Conservation (phyloP, 2,329 filamentous ascomycete genomes). For the Aurifilum marmelostoma region DNA sequence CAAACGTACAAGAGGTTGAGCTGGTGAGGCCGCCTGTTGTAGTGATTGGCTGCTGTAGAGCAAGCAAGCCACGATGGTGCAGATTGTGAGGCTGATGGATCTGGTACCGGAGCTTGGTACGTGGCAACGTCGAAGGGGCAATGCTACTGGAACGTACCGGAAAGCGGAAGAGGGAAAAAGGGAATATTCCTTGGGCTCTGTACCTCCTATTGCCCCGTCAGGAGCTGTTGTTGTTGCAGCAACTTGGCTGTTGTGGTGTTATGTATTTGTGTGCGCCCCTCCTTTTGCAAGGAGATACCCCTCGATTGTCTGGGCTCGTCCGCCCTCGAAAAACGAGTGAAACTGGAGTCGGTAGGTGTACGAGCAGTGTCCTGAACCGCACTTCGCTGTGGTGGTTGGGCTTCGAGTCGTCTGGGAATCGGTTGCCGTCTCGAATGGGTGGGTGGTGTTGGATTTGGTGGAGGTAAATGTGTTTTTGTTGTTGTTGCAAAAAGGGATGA, state of each 20-base stretch:
- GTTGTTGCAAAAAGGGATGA: conserved; percentile 2
- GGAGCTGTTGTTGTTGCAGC: neutral
- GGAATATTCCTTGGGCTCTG: no score
- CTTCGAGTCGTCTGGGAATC: neutral
- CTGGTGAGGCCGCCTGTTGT: neutral
- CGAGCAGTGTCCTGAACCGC: conserved; percentile 6
- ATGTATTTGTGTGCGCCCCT: neutral
- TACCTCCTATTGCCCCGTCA: conserved; percentile 5
- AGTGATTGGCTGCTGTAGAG: neutral
- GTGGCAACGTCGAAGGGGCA: neutral
- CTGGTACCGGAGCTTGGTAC: neutral
- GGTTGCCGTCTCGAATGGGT: neutral
- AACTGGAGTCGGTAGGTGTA: neutral
- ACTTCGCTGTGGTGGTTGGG: conserved; percentile 3
- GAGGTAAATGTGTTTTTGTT: conserved; percentile 1
- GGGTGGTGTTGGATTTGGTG: neutral
- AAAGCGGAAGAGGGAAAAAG: neutral
- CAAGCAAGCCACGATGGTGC: neutral
- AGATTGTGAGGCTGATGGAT: neutral
- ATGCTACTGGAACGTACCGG: neutral
- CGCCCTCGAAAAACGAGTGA: conserved; percentile 3
- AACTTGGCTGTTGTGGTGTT: neutral
- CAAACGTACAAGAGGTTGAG: neutral
- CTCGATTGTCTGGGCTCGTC: neutral
- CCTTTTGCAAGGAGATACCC: neutral